These are phyloP conservation scores for Thielaviopsis populi DNA, from an alignment of 2,329 filamentous ascomycete genomes.

Conservation along the genomic window DNA sequence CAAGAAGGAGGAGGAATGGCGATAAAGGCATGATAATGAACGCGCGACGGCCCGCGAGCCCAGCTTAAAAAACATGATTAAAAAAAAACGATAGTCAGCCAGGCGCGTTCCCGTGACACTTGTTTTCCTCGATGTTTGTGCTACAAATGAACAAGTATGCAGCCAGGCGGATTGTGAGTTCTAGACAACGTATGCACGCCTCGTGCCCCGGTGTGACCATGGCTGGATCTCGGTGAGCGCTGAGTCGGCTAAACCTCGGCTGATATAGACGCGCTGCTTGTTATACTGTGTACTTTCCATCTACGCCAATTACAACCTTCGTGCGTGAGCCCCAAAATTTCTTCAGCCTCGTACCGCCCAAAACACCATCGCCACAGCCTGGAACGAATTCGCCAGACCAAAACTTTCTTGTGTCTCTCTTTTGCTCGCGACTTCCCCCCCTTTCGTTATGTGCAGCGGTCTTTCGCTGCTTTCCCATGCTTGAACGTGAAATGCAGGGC, in stretches of 20 bases:
- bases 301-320: conserved; percentile 17
- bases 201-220: neutral
- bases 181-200: neutral
- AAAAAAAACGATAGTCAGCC: no score
- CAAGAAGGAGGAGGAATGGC: conserved; percentile 7
- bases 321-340: conserved; percentile 17
- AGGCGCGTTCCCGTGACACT: no score
- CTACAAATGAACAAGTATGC: no score
- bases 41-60: no score
- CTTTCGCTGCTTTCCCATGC: conserved; percentile 15
- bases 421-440: conserved; percentile 22
- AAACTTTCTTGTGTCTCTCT: conserved; percentile 19
- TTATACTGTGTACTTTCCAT: conserved; percentile 13
- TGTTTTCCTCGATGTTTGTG: no score
- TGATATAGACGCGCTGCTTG: neutral
- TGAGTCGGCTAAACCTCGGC: conserved; percentile 3
- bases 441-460: conserved; percentile 21
- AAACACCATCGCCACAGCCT: conserved; percentile 21
- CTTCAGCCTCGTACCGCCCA: conserved; percentile 20
- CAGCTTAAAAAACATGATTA: no score
- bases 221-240: neutral
- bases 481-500: conserved; percentile 17
- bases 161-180: no score
- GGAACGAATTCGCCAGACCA: conserved; percentile 21
- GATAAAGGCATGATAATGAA: neutral